Conservation (phyloP, 345 rosid species). For the Hibiscus tridactylites region DNA sequence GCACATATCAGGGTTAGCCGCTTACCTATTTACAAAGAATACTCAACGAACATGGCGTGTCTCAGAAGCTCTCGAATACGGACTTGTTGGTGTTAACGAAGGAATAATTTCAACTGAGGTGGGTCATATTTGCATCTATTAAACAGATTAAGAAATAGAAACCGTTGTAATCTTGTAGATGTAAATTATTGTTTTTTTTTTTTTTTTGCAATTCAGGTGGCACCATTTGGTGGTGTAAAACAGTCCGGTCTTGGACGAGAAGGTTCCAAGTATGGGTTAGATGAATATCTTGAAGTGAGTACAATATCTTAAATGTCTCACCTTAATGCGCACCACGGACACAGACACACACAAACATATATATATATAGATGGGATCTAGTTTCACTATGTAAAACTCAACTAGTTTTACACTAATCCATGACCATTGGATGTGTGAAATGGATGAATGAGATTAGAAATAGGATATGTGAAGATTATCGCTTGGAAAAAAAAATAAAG, state of each 20-base stretch:
- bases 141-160: not conserved
- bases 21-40: constrained; percentile 81
- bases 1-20: constrained; percentile 63
- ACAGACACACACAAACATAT: too few relatives aligned
- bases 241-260: constrained; percentile 97
- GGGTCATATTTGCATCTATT: constrained; percentile 12
- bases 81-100: constrained; percentile 85
- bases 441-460: too few relatives aligned
- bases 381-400: too few relatives aligned
- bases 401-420: too few relatives aligned
- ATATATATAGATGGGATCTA: too few relatives aligned
- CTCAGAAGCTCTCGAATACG: constrained; percentile 88
- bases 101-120: constrained; percentile 95
- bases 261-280: constrained; percentile 97
- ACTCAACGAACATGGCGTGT: constrained; percentile 87
- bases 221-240: constrained; percentile 96
- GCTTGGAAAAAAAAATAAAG: too few relatives aligned
- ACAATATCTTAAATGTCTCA: constrained; percentile 6
- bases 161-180: not conserved
- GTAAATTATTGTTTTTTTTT: not conserved
- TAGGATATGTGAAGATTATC: too few relatives aligned
- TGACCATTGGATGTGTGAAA: too few relatives aligned
- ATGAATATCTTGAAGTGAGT: constrained; percentile 81
- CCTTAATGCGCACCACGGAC: not conserved
- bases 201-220: constrained; percentile 45